Conservation (phyloP, 2,329 filamentous ascomycete species). For the Aspergillus sergii region DNA sequence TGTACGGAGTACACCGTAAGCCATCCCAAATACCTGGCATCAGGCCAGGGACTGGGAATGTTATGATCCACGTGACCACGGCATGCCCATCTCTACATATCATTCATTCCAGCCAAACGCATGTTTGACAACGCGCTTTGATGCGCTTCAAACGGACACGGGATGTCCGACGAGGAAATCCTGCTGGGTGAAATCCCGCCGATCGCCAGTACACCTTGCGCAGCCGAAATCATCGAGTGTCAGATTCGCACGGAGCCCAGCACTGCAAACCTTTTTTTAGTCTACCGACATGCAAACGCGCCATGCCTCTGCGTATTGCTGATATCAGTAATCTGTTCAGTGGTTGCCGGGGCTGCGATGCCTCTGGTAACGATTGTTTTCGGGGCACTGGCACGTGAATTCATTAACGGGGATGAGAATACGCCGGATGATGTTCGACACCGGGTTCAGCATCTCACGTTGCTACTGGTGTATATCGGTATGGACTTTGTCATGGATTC, state of each 20-base stretch:
- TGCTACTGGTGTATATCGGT: neutral
- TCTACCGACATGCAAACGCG: neutral
- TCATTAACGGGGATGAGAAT: neutral
- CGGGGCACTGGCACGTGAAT: neutral
- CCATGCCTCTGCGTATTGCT: neutral
- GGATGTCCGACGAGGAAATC: neutral
- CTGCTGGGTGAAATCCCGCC: neutral
- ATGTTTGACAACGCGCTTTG: neutral
- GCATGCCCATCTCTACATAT: neutral
- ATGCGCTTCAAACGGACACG: neutral
- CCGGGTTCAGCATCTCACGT: neutral
- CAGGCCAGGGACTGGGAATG: neutral
- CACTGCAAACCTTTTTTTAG: neutral
- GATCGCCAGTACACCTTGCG: neutral
- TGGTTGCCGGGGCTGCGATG: neutral
- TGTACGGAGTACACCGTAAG: no score
- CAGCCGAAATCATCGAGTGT: neutral
- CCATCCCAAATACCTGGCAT: neutral
- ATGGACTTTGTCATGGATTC: rapidly evolving
- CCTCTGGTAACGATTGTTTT: neutral
- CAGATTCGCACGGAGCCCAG: neutral
- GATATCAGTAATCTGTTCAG: neutral
- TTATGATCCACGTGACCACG: neutral
- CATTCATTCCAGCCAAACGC: neutral
- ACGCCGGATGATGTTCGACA: neutral